These are phyloP conservation scores for Parathielavia appendiculata DNA, from an alignment of 495 filamentous ascomycete genomes.

Conservation along the genomic window DNA sequence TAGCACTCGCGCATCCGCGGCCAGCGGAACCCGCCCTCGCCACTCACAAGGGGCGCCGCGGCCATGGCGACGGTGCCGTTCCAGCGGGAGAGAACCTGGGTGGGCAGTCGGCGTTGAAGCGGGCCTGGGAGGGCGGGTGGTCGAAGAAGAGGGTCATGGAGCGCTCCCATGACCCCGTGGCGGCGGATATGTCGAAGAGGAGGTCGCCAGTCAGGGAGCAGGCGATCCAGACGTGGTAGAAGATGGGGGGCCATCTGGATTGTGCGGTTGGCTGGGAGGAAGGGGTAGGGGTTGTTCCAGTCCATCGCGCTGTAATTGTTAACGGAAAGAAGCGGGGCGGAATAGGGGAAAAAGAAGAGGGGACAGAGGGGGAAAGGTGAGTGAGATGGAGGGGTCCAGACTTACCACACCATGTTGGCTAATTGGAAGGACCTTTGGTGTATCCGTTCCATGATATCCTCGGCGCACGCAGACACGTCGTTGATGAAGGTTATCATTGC, in stretches of 20 bases:
- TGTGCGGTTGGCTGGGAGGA: not conserved
- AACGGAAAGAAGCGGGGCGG: too few species aligned
- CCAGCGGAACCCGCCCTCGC: conserved; percentile 32
- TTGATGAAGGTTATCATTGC: conserved; percentile 46
- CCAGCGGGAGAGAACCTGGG: conserved; percentile 52
- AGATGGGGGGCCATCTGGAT: conserved; percentile 24
- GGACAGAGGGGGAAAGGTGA: not conserved
- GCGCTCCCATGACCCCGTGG: too few species aligned
- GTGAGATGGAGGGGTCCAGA: too few species aligned
- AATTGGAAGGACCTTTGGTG: conserved; percentile 39
- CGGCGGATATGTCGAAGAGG: conserved; percentile 44
- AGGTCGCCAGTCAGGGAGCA: conserved; percentile 44
- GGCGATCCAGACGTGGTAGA: conserved; percentile 49
- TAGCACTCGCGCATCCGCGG: conserved; percentile 37
- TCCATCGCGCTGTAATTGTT: conserved; percentile 36
- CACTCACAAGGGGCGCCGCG: too few species aligned
- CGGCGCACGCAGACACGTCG: conserved; percentile 43
- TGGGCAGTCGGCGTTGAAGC: conserved; percentile 30
- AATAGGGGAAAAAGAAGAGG: not conserved
- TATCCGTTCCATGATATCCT: conserved; percentile 48
- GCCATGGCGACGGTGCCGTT: conserved; percentile 41
- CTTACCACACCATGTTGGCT: conserved; percentile 45
- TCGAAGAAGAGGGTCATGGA: conserved; percentile 44
- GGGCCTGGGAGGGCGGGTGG: conserved; percentile 26
- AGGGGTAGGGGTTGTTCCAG: conserved; percentile 36